These are phyloP conservation scores for Cladorrhinum samala DNA, from an alignment of 495 filamentous ascomycete genomes.

Conservation along the genomic window DNA sequence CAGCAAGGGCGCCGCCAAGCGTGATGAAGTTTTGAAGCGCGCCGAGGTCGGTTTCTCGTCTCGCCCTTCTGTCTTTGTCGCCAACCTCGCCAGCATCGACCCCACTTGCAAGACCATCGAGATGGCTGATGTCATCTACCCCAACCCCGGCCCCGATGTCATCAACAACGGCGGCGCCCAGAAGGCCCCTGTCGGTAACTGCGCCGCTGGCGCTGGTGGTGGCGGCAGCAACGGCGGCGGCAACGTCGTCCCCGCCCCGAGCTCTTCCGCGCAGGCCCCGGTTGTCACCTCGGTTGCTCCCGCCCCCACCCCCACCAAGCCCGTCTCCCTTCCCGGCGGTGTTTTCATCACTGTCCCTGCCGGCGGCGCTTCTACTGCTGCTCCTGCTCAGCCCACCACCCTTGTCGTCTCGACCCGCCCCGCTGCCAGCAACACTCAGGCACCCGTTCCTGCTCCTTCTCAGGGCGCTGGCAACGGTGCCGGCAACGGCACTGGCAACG, in stretches of 20 bases:
- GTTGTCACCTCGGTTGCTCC: constrained; percentile 7
- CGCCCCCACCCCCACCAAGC: not conserved
- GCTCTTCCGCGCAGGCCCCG: constrained; percentile 12
- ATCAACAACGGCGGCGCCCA: constrained; percentile 26
- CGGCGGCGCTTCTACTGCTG: constrained; percentile 2
- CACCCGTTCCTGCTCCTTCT: constrained; percentile 10
- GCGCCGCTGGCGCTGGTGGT: constrained; percentile 16
- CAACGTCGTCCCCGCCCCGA: constrained; percentile 4
- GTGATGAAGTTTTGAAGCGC: constrained; percentile 17
- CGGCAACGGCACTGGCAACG: constrained; percentile 12
- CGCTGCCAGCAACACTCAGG: constrained; percentile 7
- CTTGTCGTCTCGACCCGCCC: constrained; percentile 16
- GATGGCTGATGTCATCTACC: constrained; percentile 54
- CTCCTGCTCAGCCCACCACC: constrained; percentile 11
- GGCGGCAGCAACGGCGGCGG: not conserved
- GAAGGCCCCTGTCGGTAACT: constrained; percentile 20
- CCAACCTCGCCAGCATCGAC: constrained; percentile 51
- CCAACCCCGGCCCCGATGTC: constrained; percentile 65
- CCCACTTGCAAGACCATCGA: constrained; percentile 48
- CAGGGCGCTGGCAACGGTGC: constrained; percentile 7
- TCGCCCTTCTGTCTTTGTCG: constrained; percentile 54
- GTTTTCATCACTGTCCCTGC: constrained; percentile 24
- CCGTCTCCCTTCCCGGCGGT: constrained; percentile 12
- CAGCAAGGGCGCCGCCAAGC: constrained; percentile 32
- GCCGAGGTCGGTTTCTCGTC: constrained; percentile 36